phyloP scores from a whole-genome alignment of 31 red algal genomes.

The Endocladia muricata region DNA sequence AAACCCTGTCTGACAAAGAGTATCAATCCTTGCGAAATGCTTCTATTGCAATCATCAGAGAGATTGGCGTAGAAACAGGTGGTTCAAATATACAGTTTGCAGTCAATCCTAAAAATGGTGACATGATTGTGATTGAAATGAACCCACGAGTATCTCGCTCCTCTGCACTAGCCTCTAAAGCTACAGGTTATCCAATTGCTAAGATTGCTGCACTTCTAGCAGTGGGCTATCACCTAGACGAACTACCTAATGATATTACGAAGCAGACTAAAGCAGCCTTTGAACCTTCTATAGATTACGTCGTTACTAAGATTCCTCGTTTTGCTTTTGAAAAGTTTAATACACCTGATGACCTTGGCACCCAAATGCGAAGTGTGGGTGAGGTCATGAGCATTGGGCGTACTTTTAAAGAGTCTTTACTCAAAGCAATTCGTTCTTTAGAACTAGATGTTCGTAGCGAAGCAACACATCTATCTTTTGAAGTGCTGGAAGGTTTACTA shows the following conservation, averaged over 20 bases:
- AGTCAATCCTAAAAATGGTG: slow-evolving; percentile 74
- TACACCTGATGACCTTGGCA: slow-evolving; percentile 74
- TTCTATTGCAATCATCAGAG: slow-evolving; percentile 85
- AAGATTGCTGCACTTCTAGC: slow-evolving; percentile 94
- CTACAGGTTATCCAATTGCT: slow-evolving; percentile 98
- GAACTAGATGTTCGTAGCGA: too few relatives aligned
- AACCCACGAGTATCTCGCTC: slow-evolving; percentile 97
- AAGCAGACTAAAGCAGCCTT: slow-evolving; percentile 95
- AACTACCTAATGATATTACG: slow-evolving; percentile 91
- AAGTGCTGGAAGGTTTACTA: too few relatives aligned
- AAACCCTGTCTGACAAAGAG: slow-evolving; percentile 91
- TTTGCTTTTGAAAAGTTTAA: slow-evolving; percentile 99
- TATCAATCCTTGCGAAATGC: slow-evolving; percentile 97
- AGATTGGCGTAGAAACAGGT: slow-evolving; percentile 95
- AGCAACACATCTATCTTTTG: too few relatives aligned
- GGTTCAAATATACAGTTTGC: slow-evolving; percentile 99
- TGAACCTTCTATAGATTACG: slow-evolving; percentile 96
- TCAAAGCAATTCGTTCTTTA: slow-evolving; percentile 97
- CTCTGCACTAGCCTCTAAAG: slow-evolving; percentile 97
- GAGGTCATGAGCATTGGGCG: slow-evolving; percentile 99
- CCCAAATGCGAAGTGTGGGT: slow-evolving; percentile 96
- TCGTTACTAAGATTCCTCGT: slow-evolving; percentile 97
- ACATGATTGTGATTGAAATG: slow-evolving; percentile 98
- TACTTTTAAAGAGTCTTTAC: slow-evolving; percentile 92
- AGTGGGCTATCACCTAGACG: slow-evolving; percentile 69